Percentiles rank a stretch among this genome's conserved stretches.
Conservation (phyloP, 106 monocot species). For the Dioscorea dumetorum region DNA sequence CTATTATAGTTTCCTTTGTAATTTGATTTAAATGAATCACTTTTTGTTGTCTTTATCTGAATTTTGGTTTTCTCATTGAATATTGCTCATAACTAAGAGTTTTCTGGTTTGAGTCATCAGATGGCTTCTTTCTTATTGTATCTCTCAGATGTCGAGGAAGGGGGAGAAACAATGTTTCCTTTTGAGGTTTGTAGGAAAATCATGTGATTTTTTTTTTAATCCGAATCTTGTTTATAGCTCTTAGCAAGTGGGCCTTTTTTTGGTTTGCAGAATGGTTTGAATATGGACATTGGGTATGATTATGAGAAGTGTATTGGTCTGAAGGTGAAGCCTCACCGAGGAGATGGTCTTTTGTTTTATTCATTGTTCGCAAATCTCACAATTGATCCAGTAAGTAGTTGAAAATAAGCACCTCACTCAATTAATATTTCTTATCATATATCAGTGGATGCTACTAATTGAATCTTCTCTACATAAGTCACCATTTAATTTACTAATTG, state of each 20-base stretch:
- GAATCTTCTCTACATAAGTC: no score
- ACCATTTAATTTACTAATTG: no score
- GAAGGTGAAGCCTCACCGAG: constrained; percentile 81
- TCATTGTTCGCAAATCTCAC: constrained; percentile 72
- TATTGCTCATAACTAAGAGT: neutral
- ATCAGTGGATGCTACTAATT: no score
- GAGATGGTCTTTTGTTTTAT: constrained; percentile 92
- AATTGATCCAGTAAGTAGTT: constrained; percentile 64
- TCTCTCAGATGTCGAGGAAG: constrained; percentile 88
- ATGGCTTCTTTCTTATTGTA: constrained; percentile 92
- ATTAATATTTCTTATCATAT: neutral
- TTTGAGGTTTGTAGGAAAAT: constrained; percentile 46
- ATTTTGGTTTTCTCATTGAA: neutral
- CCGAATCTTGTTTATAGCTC: neutral
- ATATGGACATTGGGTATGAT: constrained; percentile 82
- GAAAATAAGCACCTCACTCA: neutral
- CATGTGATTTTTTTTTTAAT: neutral
- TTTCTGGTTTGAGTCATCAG: constrained; percentile 24
- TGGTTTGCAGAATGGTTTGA: constrained; percentile 63
- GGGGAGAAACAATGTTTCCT: constrained; percentile 99
- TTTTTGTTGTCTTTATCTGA: neutral
- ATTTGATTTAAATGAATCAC: no score
- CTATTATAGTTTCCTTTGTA: neutral
- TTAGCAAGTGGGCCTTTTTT: constrained; percentile 1
- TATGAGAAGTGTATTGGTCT: constrained; percentile 81